These are phyloP conservation scores for Linnemannia schmuckeri DNA, from an alignment of 192 early-diverging fungal species.

Conservation along the genomic window DNA sequence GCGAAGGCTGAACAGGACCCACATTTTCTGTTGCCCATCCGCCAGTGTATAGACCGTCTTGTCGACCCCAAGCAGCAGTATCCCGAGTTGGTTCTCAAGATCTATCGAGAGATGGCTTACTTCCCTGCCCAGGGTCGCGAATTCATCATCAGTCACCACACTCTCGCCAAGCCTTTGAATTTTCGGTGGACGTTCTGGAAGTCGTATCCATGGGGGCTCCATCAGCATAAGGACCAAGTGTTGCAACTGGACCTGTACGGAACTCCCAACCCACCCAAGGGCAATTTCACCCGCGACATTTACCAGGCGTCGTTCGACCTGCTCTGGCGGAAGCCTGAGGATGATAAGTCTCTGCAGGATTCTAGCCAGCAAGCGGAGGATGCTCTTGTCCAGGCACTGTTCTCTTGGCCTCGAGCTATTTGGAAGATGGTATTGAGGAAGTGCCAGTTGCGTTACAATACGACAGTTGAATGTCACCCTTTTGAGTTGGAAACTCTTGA, in stretches of 20 bases:
- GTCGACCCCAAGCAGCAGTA: not conserved
- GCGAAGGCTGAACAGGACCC: not conserved
- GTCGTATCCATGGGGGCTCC: not conserved
- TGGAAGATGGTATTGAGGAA: not conserved
- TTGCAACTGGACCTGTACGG: not conserved
- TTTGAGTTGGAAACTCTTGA: constrained; percentile 2
- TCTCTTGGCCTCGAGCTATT: not conserved
- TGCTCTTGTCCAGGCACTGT: not conserved
- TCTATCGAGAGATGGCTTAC: constrained; percentile 7
- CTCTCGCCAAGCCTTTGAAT: constrained; percentile 6
- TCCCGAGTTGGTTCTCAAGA: not conserved
- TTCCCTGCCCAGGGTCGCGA: not conserved
- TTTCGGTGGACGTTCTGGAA: constrained; percentile 10
- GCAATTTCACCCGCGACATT: constrained; percentile 13
- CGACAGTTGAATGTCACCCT: not conserved
- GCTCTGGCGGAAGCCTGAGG: not conserved
- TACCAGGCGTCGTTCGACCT: constrained; percentile 6
- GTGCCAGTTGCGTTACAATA: not conserved
- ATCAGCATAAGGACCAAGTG: constrained; percentile 21
- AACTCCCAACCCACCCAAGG: not conserved
- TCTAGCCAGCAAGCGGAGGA: not conserved
- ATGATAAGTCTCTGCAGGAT: not conserved
- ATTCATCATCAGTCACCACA: constrained; percentile 9
- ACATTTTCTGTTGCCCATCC: not conserved
- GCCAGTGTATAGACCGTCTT: not conserved